Evolutionary conservation across 2,329 filamentous ascomycete genomes (phyloP), one percentile per base, ranked within the genome.

Genomic region (Alternaria sp.): DNA sequence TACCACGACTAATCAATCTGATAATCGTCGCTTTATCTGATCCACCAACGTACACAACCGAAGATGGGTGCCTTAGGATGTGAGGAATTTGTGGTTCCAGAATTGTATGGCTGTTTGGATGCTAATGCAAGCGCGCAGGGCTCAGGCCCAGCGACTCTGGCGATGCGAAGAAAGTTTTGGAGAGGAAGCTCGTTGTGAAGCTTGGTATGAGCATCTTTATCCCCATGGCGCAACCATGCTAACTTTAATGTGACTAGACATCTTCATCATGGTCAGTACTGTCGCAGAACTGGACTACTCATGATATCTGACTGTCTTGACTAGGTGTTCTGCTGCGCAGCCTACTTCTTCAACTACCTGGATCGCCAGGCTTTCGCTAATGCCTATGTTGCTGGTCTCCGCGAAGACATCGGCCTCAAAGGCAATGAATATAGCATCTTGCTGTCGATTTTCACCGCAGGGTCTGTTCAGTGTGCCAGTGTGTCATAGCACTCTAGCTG

Each of bases 281-380:
- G 32, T 43, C 13, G 12, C n/a, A 8, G 3, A 5, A 32, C 3
- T 15, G 13, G 3, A 15, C 1, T n/a, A 4, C 9, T 21, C 28
- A 40, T 17, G 25, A 45, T 32, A 3, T 17, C 58, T 61, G 17
- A 61, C 10, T 17, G 8, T n/a, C 4, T 17, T 7, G 19, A 13
- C 15, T 32, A 72, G 69, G 65, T 65, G 4, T 74, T 68, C 28
- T 73, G 69, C 54, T 74, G 72, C 26, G 66, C 70, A 12, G 65
- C 63, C 17, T 74, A 74, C 50, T 74, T 74, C 54, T 72, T 74
- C 61, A 74, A 74, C 43, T 74, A 74, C 45, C 71, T 74, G 67
- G 70, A 73, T 59, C 66, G 70, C 19, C 57, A 68, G 25, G 66
- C 70, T 2, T 72, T 73, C 50, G 68, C 69, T 13, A 73, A 73